Conservation (phyloP, 2,329 filamentous ascomycete genomes). For the Exophiala phaeomuriformis region DNA sequence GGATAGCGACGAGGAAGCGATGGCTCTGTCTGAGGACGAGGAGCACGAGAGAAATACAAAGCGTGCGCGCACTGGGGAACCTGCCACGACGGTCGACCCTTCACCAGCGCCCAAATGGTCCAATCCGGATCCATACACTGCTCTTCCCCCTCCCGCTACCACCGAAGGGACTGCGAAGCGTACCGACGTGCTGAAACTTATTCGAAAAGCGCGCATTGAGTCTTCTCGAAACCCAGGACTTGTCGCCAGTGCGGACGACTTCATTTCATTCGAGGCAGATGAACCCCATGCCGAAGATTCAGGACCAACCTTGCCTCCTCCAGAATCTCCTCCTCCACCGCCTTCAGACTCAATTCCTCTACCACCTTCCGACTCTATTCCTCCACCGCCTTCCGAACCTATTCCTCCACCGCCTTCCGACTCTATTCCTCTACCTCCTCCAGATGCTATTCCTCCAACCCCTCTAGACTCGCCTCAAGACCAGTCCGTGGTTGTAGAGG, state of each 20-base stretch:
- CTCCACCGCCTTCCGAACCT: too few relatives aligned
- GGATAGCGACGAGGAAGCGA: conserved; percentile 42
- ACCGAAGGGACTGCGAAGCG: conserved; percentile 62
- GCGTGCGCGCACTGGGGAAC: conserved; percentile 32
- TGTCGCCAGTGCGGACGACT: conserved; percentile 48
- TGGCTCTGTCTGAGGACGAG: conserved; percentile 38
- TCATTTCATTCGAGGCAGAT: conserved; percentile 73
- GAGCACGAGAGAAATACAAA: conserved; percentile 31
- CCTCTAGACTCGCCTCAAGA: neutral
- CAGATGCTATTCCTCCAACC: neutral
- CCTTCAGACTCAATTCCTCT: too few relatives aligned
- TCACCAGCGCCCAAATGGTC: conserved; percentile 68
- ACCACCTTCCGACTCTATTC: too few relatives aligned
- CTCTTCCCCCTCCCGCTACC: conserved; percentile 65
- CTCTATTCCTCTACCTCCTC: neutral
- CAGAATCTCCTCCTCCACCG: neutral
- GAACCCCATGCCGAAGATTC: conserved; percentile 30
- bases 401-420: too few relatives aligned
- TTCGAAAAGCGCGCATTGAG: conserved; percentile 75
- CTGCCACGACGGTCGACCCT: conserved; percentile 18
- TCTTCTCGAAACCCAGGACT: conserved; percentile 51
- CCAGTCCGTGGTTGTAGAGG: conserved; percentile 29
- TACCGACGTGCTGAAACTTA: conserved; percentile 80
- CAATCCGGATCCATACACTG: conserved; percentile 90
- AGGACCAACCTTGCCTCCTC: neutral